Evolutionary conservation across 805 yeast genomes (phyloP).

Genomic region (Priceomyces fermenticarens): DNA sequence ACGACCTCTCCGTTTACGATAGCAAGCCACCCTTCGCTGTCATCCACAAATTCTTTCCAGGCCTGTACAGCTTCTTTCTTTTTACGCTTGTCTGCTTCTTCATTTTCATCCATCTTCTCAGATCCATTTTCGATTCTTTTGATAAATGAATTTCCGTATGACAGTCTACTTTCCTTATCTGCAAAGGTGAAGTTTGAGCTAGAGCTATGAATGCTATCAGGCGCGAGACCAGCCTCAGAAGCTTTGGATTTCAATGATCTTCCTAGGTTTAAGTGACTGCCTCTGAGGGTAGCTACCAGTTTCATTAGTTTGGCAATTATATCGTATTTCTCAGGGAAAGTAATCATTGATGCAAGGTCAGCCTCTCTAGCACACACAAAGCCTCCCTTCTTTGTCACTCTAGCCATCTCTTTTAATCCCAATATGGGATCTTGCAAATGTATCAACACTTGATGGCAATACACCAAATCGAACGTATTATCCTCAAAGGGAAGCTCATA

Average conservation of each 20-base stretch:
- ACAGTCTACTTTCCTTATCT: slow-evolving; percentile 8
- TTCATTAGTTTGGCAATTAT: slow-evolving; percentile 7
- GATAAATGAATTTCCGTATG: slow-evolving; percentile 9
- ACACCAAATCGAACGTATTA: slow-evolving; percentile 36
- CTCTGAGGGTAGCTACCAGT: slow-evolving; percentile 6
- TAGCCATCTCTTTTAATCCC: slow-evolving; percentile 32
- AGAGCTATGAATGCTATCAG: slow-evolving; percentile 7
- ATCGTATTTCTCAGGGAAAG: slow-evolving; percentile 16
- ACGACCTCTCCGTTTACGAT: slow-evolving; percentile 16
- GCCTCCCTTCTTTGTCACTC: slow-evolving; percentile 35
- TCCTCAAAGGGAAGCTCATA: slow-evolving; percentile 31
- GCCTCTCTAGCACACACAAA: slow-evolving; percentile 31
- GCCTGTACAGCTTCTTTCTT: slow-evolving; percentile 8
- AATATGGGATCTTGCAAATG: slow-evolving; percentile 31
- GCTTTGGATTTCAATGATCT: slow-evolving; percentile 15
- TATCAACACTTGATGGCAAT: slow-evolving; percentile 36
- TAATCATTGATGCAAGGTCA: slow-evolving; percentile 16
- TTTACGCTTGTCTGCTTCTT: slow-evolving; percentile 2
- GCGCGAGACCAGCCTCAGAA: slow-evolving; percentile 16
- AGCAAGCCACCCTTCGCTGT: slow-evolving; percentile 11
- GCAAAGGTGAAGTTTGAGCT: slow-evolving; percentile 14
- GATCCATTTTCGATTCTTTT: slow-evolving; percentile 11
- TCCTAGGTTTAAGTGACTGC: slow-evolving; percentile 14
- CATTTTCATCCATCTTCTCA: slow-evolving; percentile 7
- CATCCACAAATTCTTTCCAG: slow-evolving; percentile 15